Base-by-base conservation (phyloP, 805 yeast species). In the Kluyveromyces wickerhamii region DNA sequence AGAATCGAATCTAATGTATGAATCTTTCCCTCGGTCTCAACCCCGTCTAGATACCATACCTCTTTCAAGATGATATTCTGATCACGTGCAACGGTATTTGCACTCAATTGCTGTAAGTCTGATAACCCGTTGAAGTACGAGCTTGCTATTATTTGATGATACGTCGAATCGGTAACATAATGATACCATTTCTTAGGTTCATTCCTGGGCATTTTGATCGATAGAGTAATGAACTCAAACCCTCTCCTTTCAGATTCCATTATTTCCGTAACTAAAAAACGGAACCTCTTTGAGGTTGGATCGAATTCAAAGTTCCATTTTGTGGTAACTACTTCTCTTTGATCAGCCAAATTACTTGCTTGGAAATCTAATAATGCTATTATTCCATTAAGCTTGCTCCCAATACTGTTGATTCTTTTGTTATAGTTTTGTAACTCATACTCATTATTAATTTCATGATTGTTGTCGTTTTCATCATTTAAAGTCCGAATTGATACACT, bases 131-230 rank as follows among this genome's bases (percentile, higher is more conserved):
- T 27, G 18, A 30, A 21, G 5, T 21, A 16, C 7, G 21, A 13
- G 26, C 17, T 9, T 12, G 14, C 19, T 13, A 11, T 7, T 8
- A 30, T 21, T 7, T 30, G 25, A 11, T 21, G 12, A n/a, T 30
- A 30, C 7, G 33, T 16, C 5, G 26, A 13, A 22, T 30, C 16
- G 6, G 33, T 20, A 12, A 30, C 21, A 21, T 19, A 30, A 19
- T 30, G 33, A 12, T 30, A 13, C 33, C 33, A 30, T 12, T 30
- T 21, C 11, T 15, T 21, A 9, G 33, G 33, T 7, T 30, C 16
- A 17, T 30, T 30, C 4, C 33, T 21, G 11, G 33, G 33, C 8
- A 30, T 21, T 8, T 30, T 30, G 7, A 21, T 19, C 7, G 33
- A 30, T 2, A 21, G 9, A 21, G 26, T 21, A 15, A 22, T 22